These are phyloP conservation scores for Amoebophrya sp. DNA, from an alignment of 169 alveolate genomes.

Conservation along the genomic window DNA sequence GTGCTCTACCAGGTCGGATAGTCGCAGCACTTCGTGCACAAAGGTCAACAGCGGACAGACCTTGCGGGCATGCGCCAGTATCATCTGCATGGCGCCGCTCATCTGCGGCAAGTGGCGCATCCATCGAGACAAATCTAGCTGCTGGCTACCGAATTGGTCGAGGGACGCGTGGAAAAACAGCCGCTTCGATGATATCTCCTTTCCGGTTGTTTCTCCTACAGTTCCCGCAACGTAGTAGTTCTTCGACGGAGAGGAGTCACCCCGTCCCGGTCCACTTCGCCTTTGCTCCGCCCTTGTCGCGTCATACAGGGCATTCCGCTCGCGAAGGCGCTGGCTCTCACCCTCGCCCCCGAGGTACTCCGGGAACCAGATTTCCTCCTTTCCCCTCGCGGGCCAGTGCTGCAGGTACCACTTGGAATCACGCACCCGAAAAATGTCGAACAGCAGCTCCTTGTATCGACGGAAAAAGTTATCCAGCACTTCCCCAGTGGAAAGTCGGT, in stretches of 20 bases:
- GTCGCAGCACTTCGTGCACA: not conserved
- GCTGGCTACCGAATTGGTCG: not conserved
- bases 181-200: too few species aligned
- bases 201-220: too few species aligned
- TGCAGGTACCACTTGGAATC: not conserved
- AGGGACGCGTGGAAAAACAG: not conserved
- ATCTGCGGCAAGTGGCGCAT: not conserved
- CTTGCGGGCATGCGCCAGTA: not conserved
- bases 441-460: not conserved
- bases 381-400: not conserved
- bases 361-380: not conserved
- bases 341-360: not conserved
- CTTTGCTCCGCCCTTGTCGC: too few species aligned
- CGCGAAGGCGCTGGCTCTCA: not conserved
- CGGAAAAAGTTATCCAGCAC: not conserved
- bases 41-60: not conserved
- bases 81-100: not conserved
- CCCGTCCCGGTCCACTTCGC: too few species aligned
- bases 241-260: too few species aligned
- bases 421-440: not conserved
- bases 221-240: too few species aligned
- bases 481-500: not conserved
- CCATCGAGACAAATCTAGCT: not conserved
- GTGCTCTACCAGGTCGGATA: not conserved
- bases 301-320: not conserved